A percentile compares a stretch with the other conserved stretches of the same genome.
phyloP scores from a whole-genome alignment of 371 early-diverging fungal species.

The Cokeromyces recurvatus region DNA sequence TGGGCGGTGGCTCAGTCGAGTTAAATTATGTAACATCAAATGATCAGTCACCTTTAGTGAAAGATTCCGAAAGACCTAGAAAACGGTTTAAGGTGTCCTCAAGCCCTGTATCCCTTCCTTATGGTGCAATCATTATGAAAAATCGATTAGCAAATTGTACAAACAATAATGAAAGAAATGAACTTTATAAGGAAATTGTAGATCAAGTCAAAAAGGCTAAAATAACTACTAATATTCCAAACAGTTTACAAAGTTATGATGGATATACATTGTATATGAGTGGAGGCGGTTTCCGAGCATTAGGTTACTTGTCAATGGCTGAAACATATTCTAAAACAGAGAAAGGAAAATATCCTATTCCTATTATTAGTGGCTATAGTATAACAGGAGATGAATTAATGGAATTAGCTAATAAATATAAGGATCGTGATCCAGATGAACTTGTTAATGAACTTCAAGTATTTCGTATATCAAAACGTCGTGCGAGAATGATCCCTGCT shows the following conservation, averaged over 20 bases:
- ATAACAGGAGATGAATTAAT: conserved; percentile 26
- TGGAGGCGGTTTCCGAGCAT: conserved; percentile 50
- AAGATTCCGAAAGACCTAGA: conserved; percentile 6
- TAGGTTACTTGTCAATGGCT: conserved; percentile 48
- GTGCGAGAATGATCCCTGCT: conserved; percentile 47
- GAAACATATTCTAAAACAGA: neutral
- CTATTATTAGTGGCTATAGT: conserved; percentile 48
- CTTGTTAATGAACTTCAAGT: conserved; percentile 20
- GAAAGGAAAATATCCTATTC: conserved; percentile 38
- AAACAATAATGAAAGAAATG: neutral
- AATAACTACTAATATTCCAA: conserved; percentile 9
- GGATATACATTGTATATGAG: conserved; percentile 44
- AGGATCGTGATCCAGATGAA: conserved; percentile 17
- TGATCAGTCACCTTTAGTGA: conserved; percentile 9
- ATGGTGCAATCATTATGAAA: conserved; percentile 46
- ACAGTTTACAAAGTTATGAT: conserved; percentile 16
- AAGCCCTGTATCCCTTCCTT: conserved; percentile 43
- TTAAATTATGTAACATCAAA: conserved; percentile 38
- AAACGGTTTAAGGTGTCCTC: conserved; percentile 8
- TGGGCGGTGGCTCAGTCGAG: conserved; percentile 53
- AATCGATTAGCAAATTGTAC: conserved; percentile 12
- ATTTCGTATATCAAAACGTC: conserved; percentile 46
- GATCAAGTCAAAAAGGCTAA: conserved; percentile 11
- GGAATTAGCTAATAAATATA: conserved; percentile 22
- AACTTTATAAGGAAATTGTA: conserved; percentile 9